Evolutionary conservation across 2,329 filamentous ascomycete genomes (phyloP), one percentile per base, ranked within the genome.

Genomic region (Trichoderma gracile): DNA sequence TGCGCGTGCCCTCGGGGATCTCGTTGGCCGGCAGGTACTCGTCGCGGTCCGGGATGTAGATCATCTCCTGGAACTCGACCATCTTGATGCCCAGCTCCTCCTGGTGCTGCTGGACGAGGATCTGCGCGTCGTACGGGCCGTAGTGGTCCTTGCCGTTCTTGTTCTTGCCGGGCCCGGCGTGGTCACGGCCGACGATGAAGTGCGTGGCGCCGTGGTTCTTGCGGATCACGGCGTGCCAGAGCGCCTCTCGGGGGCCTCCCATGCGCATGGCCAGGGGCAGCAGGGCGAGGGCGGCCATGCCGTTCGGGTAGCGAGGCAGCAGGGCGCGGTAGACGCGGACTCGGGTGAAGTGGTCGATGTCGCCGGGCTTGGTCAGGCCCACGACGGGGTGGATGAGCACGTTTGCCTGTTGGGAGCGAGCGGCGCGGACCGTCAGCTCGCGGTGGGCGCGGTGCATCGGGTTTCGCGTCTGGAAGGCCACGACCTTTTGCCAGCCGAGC

Each of bases 181-280:
- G 95, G 81, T 99, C 95, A 82, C 95, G 92, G 67, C 95, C 95
- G 70, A 99, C 93, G 73, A 99, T 99, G 84, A 99, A 99, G 85
- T 99, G 95, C 17, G 95, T 98, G 54, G 94, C 93, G 73, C 95
- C 95, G 82, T 97, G 93, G 81, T 99, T 99, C 89, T 98, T 99
- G 77, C 95, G 93, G 84, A 99, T 99, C 74, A 99, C 97, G 75
- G 95, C 95, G 84, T 99, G 95, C 95, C 95, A 99, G 81, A 99
- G 93, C 71, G 95, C 95, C 84, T 99, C 95, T 71, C 95, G 92
- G 68, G 95, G 95, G 73, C 95, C 95, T 75, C 93, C 95, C 95
- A 99, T 99, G 77, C 95, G 91, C 95, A 99, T 99, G 73, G 95
- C 95, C 69, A 99, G 86, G 65, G 93, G 93, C 62, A 99, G 86